Evolutionary conservation across 139 green algal genomes (phyloP), one percentile per base, ranked within the genome.

Genomic region (Chlorella sp.): DNA sequence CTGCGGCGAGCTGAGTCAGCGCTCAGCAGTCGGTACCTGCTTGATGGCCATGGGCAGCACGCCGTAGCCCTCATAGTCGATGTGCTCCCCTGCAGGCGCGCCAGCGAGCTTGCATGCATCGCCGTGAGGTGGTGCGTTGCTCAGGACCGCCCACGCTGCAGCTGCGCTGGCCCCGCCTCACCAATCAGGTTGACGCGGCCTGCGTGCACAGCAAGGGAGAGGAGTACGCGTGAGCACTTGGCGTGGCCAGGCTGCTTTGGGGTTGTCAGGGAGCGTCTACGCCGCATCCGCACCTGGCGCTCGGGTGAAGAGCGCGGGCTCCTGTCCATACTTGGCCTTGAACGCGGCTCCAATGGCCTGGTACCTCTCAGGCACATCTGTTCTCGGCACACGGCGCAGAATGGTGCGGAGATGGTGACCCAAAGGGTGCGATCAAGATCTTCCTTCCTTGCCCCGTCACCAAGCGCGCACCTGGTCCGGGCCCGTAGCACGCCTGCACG

Each of bases 21-120:
- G 10, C 42, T 55, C 10, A 55, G 42, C 42, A 55, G 17, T 24
- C 42, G 17, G 17, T 55, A 77, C 72, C 74, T 79, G 86, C 1
- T 76, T 73, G 69, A 99, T 94, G n/a, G 95, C 95, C 95, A 98
- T 98, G 32, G 95, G 95, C 55, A 99, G 88, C 64, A 98, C 95
- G 6, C 82, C 89, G 72, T 98, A 99, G 1, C 95, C 95, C 55
- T 69, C 60, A n/a, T 80, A 80, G 36, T 80, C 74, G 49, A 80
- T 80, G 60, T 80, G 74, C 67, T 80, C 74, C 3, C 73, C 49
- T 62, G 42, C n/a, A 27, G 10, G 32, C n/a, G 14, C 31, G 29
- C 62, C 35, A n/a, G 29, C n/a, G 62, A n/a, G 31, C 14, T 69
- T 55, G 42, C 17, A 17, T 17, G 10, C 10, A 10, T 55, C 17